Evolutionary conservation across 2,329 filamentous ascomycete species (phyloP).

Genomic region (Xylaria arbuscula): DNA sequence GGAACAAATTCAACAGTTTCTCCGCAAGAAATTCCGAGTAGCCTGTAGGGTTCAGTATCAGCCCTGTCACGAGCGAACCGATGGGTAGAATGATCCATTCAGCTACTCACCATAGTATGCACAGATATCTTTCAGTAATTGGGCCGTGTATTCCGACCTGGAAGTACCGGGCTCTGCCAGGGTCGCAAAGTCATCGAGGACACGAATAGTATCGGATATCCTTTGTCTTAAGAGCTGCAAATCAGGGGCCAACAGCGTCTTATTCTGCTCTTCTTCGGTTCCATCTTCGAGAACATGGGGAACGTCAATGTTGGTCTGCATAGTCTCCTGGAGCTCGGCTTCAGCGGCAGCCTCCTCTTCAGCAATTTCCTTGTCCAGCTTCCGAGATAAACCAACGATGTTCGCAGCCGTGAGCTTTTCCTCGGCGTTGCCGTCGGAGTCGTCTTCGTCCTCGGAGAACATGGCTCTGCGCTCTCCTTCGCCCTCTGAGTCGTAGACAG

Average conservation of each 20-base stretch:
- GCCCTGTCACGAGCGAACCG: not conserved
- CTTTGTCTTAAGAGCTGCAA: constrained; percentile 87
- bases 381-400: constrained; percentile 89
- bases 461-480: constrained; percentile 70
- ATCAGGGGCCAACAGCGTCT: constrained; percentile 82
- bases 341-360: constrained; percentile 85
- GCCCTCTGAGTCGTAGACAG: constrained; percentile 78
- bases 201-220: constrained; percentile 92
- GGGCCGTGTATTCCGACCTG: constrained; percentile 85
- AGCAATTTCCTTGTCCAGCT: constrained; percentile 81
- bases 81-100: not conserved
- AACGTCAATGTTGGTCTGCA: constrained; percentile 93
- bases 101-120: constrained; percentile 79
- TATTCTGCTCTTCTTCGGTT: constrained; percentile 69
- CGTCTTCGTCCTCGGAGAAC: constrained; percentile 94
- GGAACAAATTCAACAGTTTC: constrained; percentile 93
- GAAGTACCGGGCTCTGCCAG: constrained; percentile 83
- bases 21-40: constrained; percentile 95
- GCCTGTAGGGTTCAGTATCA: constrained; percentile 26
- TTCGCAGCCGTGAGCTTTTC: constrained; percentile 95
- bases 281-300: constrained; percentile 73
- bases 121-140: constrained; percentile 91
- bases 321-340: constrained; percentile 83
- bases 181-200: constrained; percentile 88
- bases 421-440: constrained; percentile 79